Conservation (phyloP, 2,329 filamentous ascomycete species). For the Neonectria magnoliae region DNA sequence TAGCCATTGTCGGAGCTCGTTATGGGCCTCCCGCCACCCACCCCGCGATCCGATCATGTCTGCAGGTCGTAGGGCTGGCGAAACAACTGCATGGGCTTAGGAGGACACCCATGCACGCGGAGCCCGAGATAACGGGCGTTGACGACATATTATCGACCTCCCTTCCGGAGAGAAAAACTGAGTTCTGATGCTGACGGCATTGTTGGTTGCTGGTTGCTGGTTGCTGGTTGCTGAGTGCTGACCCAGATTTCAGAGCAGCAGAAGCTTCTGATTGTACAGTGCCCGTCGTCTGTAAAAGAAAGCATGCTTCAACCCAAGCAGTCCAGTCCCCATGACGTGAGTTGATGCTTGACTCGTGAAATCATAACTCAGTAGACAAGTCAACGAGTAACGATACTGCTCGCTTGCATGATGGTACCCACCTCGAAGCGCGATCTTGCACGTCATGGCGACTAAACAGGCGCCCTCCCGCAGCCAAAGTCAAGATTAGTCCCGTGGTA, state of each 20-base stretch:
- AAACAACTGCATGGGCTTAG: slow-evolving; percentile 13
- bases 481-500: not conserved
- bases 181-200: slow-evolving; percentile 17
- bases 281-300: not conserved
- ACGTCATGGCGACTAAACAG: not conserved
- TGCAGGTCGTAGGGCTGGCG: slow-evolving; percentile 18
- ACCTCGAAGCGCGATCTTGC: not conserved
- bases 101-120: slow-evolving; percentile 9
- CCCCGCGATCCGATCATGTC: slow-evolving; percentile 20
- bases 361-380: not conserved
- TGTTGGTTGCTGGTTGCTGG: not conserved
- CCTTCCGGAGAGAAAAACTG: slow-evolving; percentile 7
- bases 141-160: not conserved
- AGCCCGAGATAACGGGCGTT: slow-evolving; percentile 9
- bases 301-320: not conserved
- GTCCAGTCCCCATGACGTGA: not conserved
- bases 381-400: not conserved
- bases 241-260: not conserved
- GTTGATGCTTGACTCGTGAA: not conserved
- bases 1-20: not conserved
- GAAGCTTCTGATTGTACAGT: not conserved
- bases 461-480: slow-evolving; percentile 6
- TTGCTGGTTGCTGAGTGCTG: not conserved
- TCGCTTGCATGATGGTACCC: not conserved
- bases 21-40: slow-evolving; percentile 2